phyloP scores from a whole-genome alignment of 169 alveolate species.

The Cryptosporidium xiaoi region DNA sequence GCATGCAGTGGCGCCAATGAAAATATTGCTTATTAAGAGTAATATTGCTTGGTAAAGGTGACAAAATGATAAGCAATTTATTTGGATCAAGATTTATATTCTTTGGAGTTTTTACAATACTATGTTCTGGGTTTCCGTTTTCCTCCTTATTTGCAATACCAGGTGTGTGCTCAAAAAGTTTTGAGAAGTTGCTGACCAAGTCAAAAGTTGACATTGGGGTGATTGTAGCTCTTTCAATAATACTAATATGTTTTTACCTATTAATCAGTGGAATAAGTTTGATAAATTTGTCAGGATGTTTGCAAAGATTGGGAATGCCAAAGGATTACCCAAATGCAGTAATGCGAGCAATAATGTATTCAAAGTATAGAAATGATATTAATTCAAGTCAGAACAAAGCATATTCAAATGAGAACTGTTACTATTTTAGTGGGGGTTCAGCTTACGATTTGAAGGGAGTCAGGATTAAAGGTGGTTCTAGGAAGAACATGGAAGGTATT shows the following conservation, averaged over 20 bases:
- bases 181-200: constrained; percentile 11
- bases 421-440: background rate
- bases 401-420: background rate
- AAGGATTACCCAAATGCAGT: constrained; percentile 45
- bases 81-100: constrained; percentile 12
- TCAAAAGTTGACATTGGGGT: background rate
- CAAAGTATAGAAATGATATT: constrained; percentile 14
- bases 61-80: background rate
- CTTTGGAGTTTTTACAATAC: constrained; percentile 38
- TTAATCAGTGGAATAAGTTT: constrained; percentile 35
- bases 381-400: background rate
- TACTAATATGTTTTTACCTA: constrained; percentile 15
- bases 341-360: constrained; percentile 42
- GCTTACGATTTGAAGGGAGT: background rate
- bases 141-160: constrained; percentile 47
- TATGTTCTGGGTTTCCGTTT: constrained; percentile 52
- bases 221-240: constrained; percentile 3
- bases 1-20: constrained; percentile 39
- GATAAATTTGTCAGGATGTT: constrained; percentile 50
- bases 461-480: background rate
- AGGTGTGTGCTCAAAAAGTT: constrained; percentile 55
- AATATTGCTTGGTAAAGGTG: background rate
- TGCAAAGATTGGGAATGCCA: constrained; percentile 50
- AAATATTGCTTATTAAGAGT: background rate
- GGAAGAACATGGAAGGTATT: background rate